Conservation (phyloP, 768 basidiomycete species). For the Suillus sp. region DNA sequence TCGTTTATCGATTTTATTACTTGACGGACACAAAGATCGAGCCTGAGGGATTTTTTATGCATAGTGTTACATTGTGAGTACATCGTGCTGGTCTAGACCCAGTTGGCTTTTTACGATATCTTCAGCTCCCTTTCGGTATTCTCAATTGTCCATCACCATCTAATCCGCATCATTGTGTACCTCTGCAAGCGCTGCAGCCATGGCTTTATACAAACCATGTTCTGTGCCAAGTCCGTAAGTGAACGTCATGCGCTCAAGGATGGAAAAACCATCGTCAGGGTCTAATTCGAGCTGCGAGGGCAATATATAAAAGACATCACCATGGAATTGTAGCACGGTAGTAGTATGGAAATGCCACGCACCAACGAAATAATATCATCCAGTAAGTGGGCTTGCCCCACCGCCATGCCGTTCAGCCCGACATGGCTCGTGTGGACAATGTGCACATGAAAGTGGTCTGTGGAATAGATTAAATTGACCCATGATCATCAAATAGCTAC, state of each 20-base stretch:
- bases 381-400: constrained; percentile 91
- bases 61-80: not conserved
- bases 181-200: constrained; percentile 41
- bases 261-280: constrained; percentile 42
- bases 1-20: not conserved
- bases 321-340: too few species aligned
- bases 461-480: not conserved
- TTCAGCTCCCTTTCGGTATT: not conserved
- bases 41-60: not conserved
- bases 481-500: constrained; percentile 29
- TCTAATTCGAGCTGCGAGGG: constrained; percentile 1
- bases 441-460: constrained; percentile 95
- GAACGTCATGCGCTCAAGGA: constrained; percentile 72
- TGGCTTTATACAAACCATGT: constrained; percentile 62
- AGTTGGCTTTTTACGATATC: not conserved
- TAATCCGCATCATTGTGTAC: not conserved
- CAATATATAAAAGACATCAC: not conserved
- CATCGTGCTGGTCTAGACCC: not conserved
- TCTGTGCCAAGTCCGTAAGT: constrained; percentile 85
- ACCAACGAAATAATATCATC: constrained; percentile 92
- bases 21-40: not conserved
- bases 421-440: constrained; percentile 74
- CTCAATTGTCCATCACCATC: not conserved
- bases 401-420: constrained; percentile 66
- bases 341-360: constrained; percentile 19